Conservation (phyloP, 768 basidiomycete species). For the Phlebiopsis flavidoalba region DNA sequence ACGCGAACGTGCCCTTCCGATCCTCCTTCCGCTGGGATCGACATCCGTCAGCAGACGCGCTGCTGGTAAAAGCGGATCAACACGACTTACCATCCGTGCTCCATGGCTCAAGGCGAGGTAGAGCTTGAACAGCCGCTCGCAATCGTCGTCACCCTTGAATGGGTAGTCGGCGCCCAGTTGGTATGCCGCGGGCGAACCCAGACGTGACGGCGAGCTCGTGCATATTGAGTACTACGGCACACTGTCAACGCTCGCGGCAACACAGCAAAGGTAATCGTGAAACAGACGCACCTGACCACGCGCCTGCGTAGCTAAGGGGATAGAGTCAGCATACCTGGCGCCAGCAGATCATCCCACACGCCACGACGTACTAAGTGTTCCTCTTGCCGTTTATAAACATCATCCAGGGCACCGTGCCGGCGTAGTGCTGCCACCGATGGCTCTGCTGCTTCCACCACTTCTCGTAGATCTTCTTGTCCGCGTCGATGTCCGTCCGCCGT, state of each 20-base stretch:
- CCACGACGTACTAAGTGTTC: conserved; percentile 24
- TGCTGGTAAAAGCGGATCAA: neutral
- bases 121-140: conserved; percentile 25
- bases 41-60: neutral
- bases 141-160: conserved; percentile 26
- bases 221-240: conserved; percentile 25
- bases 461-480: conserved; percentile 34
- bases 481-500: conserved; percentile 35
- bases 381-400: conserved; percentile 33
- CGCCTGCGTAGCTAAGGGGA: conserved; percentile 14
- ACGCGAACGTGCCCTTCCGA: conserved; percentile 17
- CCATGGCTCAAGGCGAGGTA: conserved; percentile 26
- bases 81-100: conserved; percentile 19
- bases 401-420: conserved; percentile 33
- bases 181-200: conserved; percentile 38
- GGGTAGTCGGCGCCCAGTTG: conserved; percentile 28
- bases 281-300: conserved; percentile 27
- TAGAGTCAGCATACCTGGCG: neutral
- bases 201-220: conserved; percentile 34
- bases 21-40: conserved; percentile 22
- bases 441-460: conserved; percentile 53
- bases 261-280: neutral
- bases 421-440: conserved; percentile 44
- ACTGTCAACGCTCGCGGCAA: neutral
- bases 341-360: neutral